Percentiles rank a stretch among this genome's conserved stretches.
These are phyloP conservation scores for Ganoderma lingzhi DNA, from an alignment of 1,284 basidiomycete species.

Conservation along the genomic window DNA sequence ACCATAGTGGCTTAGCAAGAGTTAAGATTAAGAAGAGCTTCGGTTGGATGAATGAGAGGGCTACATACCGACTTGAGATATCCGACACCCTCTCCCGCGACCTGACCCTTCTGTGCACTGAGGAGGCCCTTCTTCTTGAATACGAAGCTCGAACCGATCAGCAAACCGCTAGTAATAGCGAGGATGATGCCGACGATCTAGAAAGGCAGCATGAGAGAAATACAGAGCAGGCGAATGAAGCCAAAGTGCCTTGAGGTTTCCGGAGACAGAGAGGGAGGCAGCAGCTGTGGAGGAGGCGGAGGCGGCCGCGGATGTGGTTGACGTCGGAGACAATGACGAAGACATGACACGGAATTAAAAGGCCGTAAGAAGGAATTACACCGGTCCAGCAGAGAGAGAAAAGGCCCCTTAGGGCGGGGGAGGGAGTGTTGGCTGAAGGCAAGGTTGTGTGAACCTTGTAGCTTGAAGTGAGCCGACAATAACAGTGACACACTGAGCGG, in stretches of 20 bases:
- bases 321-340: conserved; percentile 41
- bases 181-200: conserved; percentile 82
- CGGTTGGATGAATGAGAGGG: not conserved
- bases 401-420: conserved; percentile 17
- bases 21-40: conserved; percentile 13
- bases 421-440: conserved; percentile 9
- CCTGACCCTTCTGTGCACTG: conserved; percentile 71
- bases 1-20: conserved; percentile 75
- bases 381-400: conserved; percentile 20
- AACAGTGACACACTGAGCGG: not conserved
- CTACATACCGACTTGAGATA: conserved; percentile 89
- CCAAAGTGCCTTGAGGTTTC: conserved; percentile 49
- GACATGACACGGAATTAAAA: conserved; percentile 42
- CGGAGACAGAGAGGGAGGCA: conserved; percentile 46
- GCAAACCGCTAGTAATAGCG: conserved; percentile 84
- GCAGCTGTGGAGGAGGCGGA: conserved; percentile 44
- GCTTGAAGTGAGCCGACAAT: not conserved
- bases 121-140: conserved; percentile 96
- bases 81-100: conserved; percentile 91
- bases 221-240: conserved; percentile 9
- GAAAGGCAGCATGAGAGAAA: conserved; percentile 28
- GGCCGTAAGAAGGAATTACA: conserved; percentile 28
- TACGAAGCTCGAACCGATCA: conserved; percentile 94
- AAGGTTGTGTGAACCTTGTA: not conserved
- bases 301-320: conserved; percentile 45